phyloP scores from a whole-genome alignment of 345 rosid genomes.

The Aquilaria sinensis region DNA sequence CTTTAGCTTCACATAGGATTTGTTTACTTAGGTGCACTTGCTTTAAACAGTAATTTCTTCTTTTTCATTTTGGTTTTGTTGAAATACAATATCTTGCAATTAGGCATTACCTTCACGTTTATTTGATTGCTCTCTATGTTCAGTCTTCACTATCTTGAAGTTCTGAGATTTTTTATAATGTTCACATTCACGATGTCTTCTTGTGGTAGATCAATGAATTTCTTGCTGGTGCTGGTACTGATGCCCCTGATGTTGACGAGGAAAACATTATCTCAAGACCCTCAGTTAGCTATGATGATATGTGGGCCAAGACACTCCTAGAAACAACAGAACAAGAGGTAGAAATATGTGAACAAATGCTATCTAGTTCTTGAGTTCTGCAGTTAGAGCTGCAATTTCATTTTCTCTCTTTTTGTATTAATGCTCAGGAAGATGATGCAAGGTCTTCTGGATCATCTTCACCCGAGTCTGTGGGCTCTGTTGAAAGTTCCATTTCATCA shows the following conservation, averaged over 20 bases:
- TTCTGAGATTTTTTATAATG: no score
- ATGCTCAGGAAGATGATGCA: conserved; percentile 76
- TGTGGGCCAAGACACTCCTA: conserved; percentile 98
- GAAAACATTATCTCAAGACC: conserved; percentile 80
- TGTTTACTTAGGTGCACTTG: no score
- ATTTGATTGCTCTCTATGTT: no score
- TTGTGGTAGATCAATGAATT: conserved; percentile 83
- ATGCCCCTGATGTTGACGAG: conserved; percentile 99
- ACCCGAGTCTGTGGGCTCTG: conserved; percentile 92
- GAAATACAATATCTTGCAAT: no score
- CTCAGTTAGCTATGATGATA: conserved; percentile 95
- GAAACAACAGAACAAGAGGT: conserved; percentile 88
- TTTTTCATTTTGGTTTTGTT: no score
- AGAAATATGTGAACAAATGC: conserved; percentile 3
- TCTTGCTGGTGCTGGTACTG: conserved; percentile 96
- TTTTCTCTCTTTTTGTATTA: no score
- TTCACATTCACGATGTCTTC: conserved; percentile 9
- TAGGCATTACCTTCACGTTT: no score
- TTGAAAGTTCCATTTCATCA: conserved; percentile 94
- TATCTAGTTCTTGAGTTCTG: not conserved
- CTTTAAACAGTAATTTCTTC: no score
- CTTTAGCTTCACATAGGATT: no score
- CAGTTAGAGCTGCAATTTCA: no score
- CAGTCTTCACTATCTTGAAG: no score
- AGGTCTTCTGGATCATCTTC: conserved; percentile 95